Base-by-base conservation (phyloP, 2,329 filamentous ascomycete genomes). In the Metarhizium anisopliae region DNA sequence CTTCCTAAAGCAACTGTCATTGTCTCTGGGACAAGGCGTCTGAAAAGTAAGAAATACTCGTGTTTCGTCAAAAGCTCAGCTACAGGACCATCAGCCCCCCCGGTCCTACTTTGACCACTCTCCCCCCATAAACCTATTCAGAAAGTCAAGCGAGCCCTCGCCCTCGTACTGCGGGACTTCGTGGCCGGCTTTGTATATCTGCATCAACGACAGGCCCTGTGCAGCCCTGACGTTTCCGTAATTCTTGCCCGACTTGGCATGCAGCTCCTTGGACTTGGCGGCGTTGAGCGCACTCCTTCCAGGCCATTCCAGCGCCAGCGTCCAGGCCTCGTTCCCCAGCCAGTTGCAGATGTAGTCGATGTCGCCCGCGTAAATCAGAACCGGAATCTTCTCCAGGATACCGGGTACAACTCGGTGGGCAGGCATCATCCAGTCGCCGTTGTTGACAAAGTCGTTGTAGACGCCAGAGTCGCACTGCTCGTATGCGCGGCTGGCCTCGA, bases 111-210 rank as follows among this genome's bases (percentile, higher is more conserved):
- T 55, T 16, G 55, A 59, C 59, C 60, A 60, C 52, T 60, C 57
- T 25, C 56, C 61, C 10, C 43, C 36, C 47, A 96, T 73, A 93
- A 93, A 97, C 74, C 92, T 84, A 82, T 95, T 96, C 70, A 95
- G 83, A 77, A 96, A 92, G 74, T 96, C 89, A 59, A 96, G 78
- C 58, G 89, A 90, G 38, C 87, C 82, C 74, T 89, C 89, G 16
- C 93, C 92, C 77, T 97, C 92, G 75, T 97, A 90, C 76, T 91
- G 89, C 20, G 93, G 93, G 47, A 96, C 91, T 91, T 96, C 97
- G 80, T 97, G 93, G 63, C 94, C 93, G 67, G 86, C 93, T 60
- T 86, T 84, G 72, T 88, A 94, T 62, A 97, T 80, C 67, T 85
- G 87, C 77, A 95, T 86, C 71, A 96, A 96, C 59, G 90, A 94